Base-by-base conservation (phyloP, 1,284 basidiomycete genomes). In the Inonotus hispidus region DNA sequence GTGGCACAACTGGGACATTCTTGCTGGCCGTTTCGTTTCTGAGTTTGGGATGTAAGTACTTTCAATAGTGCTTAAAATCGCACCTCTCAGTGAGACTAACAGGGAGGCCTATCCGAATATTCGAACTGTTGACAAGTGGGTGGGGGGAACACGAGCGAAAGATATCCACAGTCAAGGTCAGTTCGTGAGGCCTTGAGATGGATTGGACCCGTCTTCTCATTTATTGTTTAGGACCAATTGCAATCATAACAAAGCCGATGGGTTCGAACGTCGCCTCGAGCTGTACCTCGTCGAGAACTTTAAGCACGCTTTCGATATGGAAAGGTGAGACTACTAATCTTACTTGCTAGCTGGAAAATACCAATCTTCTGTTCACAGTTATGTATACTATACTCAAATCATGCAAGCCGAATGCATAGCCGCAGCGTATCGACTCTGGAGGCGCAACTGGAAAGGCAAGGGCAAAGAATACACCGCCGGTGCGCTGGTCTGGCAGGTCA, bases 231-330 rank as follows among this genome's bases (percentile, higher is more conserved):
- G 90, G 67, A 81, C 79, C 14, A 87, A 86, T 69, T 83, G 79
- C 63, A 88, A 88, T 68, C 94, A 95, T 73, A 95, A 95, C 79
- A 95, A 96, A 72, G 93, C 92, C 1, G 84, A 81, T 69, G 92
- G 92, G 0, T 93, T 88, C 68, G 93, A 95, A 75, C 82, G 93
- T 60, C 83, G 93, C 37, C 74, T 95, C n/a, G 63, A 92, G 82
- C 78, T 92, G 23, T 95, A 95, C 72, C 80, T 95, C 50, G 79
- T 93, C 70, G 93, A 95, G 74, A 95, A 95, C 75, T 92, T 93
- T 76, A 91, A 84, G 72, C 91, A 94, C 71, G 80, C 88, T 0
- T 93, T 93, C 70, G 89, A 94, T 69, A 90, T 94, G 77, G 88
- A 92, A 69, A 90, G 85, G 86, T 84, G 66, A 21, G 5, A 66